Evolutionary conservation across 345 rosid species (phyloP), one percentile per base, ranked within the genome.

Genomic region (Aquilaria malaccensis): DNA sequence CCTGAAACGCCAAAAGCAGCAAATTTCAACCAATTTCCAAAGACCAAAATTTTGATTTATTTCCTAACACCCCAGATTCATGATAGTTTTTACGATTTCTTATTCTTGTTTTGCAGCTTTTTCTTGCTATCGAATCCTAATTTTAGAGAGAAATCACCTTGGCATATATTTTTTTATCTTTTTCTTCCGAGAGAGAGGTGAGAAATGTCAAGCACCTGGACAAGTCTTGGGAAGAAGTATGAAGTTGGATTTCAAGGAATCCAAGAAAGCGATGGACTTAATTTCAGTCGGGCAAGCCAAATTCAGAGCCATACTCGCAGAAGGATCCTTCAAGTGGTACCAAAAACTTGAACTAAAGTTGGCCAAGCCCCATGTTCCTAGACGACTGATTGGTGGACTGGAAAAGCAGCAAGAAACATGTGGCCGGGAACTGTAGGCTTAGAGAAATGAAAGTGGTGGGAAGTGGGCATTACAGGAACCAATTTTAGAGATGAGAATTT

Each of bases 211-310:
- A 50, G 13, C 56, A 68, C 96, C 97, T 79, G 85, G 71, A 65
- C 50, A 58, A 6, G 73, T 61, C 79, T 81, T 84, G 60, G 79
- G 75, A 53, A 79, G 71, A 33, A 50, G 77, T 56, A 12, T 75
- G 75, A 86, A 74, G 68, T 70, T 82, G 48, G 83, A 73, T 63
- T 68, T 83, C 50, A 83, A 62, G 30, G 87, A 70, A 66, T 82
- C 85, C 74, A 87, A 66, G 90, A 87, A 84, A 67, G 88, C 84
- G 33, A 79, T 33, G 56, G 81, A 68, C 68, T 76, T 81, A 61
- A 83, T 70, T 58, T 87, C 95, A 63, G 84, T 71, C 7, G 89
- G 82, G 37, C 86, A 76, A 14, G 79, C 67, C 65, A 85, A 70
- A 75, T 85, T 93, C 50, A 93, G 77, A 30, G 96, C 85, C 97